Base-by-base conservation (phyloP, 305 asterid species). In the Fraxinus paxiana region DNA sequence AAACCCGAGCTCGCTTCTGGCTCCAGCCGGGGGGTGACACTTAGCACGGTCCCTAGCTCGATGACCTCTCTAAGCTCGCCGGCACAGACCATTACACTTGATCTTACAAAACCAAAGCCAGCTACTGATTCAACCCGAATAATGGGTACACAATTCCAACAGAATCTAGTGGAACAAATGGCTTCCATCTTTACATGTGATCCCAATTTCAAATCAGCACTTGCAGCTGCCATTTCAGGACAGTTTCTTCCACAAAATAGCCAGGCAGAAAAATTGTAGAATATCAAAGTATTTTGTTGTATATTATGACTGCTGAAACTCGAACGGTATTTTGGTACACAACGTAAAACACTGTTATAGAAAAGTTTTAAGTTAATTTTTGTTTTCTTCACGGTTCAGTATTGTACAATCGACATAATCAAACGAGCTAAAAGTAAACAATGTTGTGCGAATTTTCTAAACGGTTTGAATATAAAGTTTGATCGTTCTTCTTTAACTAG, bases 191-290 rank as follows among this genome's bases (percentile, higher is more conserved):
- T 93, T 65, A 92, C 99, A 3, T 89, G 89, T 76, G 99, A 95
- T 86, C 98, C 99, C 31, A 89, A 91, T 76, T 95, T 95, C 87
- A 91, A 92, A 84, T 97, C 97, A 33, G 97, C 96, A 4, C 81
- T 95, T 18, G 97, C 97, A 8, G 98, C 99, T 43, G 99, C 99
- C 61, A 91, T 95, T 80, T 90, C 99, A 0, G 99, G 99, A 82
- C 92, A 90, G 81, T 83, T 91, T 84, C 87, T 90, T 65, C 90
- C 87, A 61, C 88, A 84, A 18, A 86, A 56, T 83, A 83, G 83
- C 82, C 83, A 84, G 71, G 84, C 83, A 38, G 83, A 82, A 24
- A 83, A 87, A 12, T 82, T 88, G 87, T 82, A 87, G 86, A 79
- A 17, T 7, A 3, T 61, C 33, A 22, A 61, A 24, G 70, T 22